These are phyloP conservation scores for Boechera divaricarpa DNA, from an alignment of 345 rosid species.

Conservation along the genomic window DNA sequence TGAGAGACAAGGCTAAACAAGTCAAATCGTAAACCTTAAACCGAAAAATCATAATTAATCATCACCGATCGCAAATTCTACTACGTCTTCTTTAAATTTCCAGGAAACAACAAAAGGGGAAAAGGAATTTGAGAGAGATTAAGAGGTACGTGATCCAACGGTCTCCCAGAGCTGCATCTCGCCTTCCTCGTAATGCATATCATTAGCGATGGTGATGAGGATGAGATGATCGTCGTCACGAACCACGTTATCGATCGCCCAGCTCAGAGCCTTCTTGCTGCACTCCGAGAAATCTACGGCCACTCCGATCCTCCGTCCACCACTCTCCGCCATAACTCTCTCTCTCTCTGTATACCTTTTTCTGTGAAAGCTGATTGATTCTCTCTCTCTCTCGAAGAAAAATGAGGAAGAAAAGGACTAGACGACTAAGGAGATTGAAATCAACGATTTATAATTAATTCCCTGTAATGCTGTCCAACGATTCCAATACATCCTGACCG, in stretches of 20 bases:
- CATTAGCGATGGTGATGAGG: slow-evolving; percentile 63
- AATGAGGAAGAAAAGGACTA: slow-evolving; percentile 1
- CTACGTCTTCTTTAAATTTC: no score
- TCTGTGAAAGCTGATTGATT: slow-evolving; percentile 6
- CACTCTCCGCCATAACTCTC: slow-evolving; percentile 53
- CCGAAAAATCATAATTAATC: no score
- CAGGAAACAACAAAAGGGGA: neutral
- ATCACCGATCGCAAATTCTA: no score
- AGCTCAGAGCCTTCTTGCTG: slow-evolving; percentile 79
- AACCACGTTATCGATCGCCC: slow-evolving; percentile 83
- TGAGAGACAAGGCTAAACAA: neutral
- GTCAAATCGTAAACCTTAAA: no score
- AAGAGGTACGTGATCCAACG: slow-evolving; percentile 77
- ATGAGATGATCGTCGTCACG: slow-evolving; percentile 86
- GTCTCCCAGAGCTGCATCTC: slow-evolving; percentile 92
- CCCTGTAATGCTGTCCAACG: slow-evolving; percentile 17
- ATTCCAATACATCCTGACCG: neutral
- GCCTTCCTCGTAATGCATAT: slow-evolving; percentile 69
- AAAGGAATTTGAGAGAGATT: neutral
- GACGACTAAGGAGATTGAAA: neutral
- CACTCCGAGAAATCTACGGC: slow-evolving; percentile 90
- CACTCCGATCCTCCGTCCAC: slow-evolving; percentile 69
- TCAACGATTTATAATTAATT: neutral
- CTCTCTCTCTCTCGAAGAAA: slow-evolving; percentile 16
- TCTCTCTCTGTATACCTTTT: neutral